phyloP scores from a whole-genome alignment of 192 early-diverging fungal species.

The Umbelopsis sp. region DNA sequence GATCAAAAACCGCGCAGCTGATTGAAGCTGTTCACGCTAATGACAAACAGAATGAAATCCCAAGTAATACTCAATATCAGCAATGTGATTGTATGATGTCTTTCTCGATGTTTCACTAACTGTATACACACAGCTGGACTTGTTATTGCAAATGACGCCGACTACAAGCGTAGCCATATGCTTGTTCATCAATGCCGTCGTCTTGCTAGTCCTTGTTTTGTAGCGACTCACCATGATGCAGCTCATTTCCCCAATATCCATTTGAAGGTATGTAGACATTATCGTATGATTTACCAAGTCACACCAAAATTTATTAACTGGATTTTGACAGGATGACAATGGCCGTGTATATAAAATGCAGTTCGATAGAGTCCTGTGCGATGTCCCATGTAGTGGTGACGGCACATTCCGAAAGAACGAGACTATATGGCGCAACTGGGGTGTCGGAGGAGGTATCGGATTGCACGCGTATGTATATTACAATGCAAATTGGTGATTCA shows the following conservation, averaged over 20 bases:
- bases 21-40: conserved; percentile 77
- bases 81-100: background rate
- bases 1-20: conserved; percentile 96
- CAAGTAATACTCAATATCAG: conserved; percentile 34
- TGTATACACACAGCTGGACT: conserved; percentile 59
- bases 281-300: background rate
- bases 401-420: conserved; percentile 97
- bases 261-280: conserved; percentile 20
- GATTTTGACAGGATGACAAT: background rate
- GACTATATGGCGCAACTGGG: conserved; percentile 90
- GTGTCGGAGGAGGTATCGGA: conserved; percentile 67
- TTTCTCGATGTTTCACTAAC: background rate
- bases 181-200: conserved; percentile 96
- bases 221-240: conserved; percentile 97
- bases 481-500: background rate
- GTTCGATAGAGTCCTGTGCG: conserved; percentile 96
- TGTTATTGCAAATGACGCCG: conserved; percentile 96
- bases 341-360: conserved; percentile 58
- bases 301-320: background rate
- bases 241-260: conserved; percentile 82
- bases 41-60: conserved; percentile 51
- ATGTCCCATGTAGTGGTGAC: conserved; percentile 98
- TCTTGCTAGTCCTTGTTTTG: conserved; percentile 86
- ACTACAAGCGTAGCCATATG: conserved; percentile 89
- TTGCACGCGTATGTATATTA: conserved; percentile 67